A percentile compares a stretch with the other conserved stretches of the same genome.
These are phyloP conservation scores for Aspergillus unguis DNA, from an alignment of 2,329 filamentous ascomycete genomes.

Conservation along the genomic window DNA sequence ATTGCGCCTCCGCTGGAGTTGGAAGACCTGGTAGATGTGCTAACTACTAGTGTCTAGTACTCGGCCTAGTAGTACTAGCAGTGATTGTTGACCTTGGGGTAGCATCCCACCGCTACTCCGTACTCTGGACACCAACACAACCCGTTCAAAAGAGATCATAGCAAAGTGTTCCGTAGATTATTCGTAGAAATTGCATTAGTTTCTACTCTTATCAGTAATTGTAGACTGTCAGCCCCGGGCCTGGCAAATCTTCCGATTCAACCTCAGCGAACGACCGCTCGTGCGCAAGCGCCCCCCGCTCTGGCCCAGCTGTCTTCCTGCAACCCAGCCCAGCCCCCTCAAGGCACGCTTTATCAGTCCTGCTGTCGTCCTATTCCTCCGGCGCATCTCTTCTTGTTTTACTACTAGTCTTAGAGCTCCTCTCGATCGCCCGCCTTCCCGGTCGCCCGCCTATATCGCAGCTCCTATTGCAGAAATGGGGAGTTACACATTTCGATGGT, in stretches of 20 bases:
- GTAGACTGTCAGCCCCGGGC: neutral
- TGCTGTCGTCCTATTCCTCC: constrained; percentile 3
- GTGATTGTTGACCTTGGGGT: too few relatives aligned
- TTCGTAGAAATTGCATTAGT: neutral
- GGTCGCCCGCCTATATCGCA: neutral
- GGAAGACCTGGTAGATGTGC: too few relatives aligned
- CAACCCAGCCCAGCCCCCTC: constrained; percentile 13
- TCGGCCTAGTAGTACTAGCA: too few relatives aligned
- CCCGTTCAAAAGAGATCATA: neutral
- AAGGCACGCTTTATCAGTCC: constrained; percentile 4
- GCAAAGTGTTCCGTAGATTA: neutral
- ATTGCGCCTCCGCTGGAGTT: too few relatives aligned
- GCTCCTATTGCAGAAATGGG: constrained; percentile 24
- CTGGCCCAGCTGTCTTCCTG: constrained; percentile 5
- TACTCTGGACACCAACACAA: neutral
- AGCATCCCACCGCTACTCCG: constrained; percentile 8
- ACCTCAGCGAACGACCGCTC: neutral
- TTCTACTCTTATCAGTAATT: constrained; percentile 1
- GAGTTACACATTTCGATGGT: constrained; percentile 39
- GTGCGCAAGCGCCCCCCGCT: constrained; percentile 17
- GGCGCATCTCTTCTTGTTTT: neutral
- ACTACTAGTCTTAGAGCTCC: neutral
- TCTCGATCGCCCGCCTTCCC: neutral
- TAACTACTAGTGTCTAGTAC: too few relatives aligned
- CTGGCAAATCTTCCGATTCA: constrained; percentile 6